Base-by-base conservation (phyloP, 768 basidiomycete species). In the Epithele typhae region DNA sequence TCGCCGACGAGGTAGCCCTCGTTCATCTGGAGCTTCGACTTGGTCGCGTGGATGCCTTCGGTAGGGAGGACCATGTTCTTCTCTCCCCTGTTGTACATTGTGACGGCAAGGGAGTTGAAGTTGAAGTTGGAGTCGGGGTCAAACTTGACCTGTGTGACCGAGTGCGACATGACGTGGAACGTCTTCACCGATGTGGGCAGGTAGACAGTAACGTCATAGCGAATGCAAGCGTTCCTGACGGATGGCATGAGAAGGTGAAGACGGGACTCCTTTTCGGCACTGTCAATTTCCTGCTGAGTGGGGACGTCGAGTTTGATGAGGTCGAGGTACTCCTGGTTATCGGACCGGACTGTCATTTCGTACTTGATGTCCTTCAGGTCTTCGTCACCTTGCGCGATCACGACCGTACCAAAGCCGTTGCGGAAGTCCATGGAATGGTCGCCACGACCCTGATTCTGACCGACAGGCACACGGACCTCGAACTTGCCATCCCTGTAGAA, bases 1-100 rank as follows among this genome's bases (percentile, higher is more conserved):
- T 77, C 77, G 21, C 82, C 80, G n/a, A 79, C 77, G 40, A 82
- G 72, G 74, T 77, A 82, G 19, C 79, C 82, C 34, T 73, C 64
- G 53, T 61, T 71, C 3, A 77, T 63, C 55, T 79, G 75, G 24
- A 79, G 61, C n/a, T 58, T 48, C 49, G 74, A 52, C 12, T 63
- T 51, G 27, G 69, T 60, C 5, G 77, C 67, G 19, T 61, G 68
- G 39, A 82, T 52, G 45, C 66, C 63, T 24, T 65, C 55, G 49
- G 64, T 63, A 4, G 76, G 70, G 15, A 77, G 62, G 37, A 82
- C 69, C 61, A 82, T 65, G 62, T 75, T 79, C 36, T 62, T 57
- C 19, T 46, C 38, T 53, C 64, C 59, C 46, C 59, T 47, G 11
- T 59, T 48, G 58, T 60, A 76, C 52, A 78, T 66, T 3, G 69